Evolutionary conservation across 2,329 filamentous ascomycete species (phyloP).

Genomic region (Fusarium denticulatum): DNA sequence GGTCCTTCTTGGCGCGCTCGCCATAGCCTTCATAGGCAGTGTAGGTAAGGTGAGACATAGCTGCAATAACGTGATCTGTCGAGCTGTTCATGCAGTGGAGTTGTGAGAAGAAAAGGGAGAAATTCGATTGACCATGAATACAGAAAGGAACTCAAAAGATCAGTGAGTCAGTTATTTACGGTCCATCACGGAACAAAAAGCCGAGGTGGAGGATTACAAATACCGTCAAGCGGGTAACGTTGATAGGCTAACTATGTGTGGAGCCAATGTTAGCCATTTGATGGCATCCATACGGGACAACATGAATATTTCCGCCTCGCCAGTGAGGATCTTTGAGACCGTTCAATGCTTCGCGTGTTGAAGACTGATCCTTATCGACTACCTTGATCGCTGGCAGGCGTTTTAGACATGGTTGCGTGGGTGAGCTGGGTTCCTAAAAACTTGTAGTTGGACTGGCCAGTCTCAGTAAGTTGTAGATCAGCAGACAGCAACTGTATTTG

Average conservation of each 20-base stretch:
- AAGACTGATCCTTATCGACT: rapidly evolving
- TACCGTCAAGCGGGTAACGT: rapidly evolving
- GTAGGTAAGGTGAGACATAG: neutral
- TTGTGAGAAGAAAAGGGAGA: too few species aligned
- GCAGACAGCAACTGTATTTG: neutral
- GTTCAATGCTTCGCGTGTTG: rapidly evolving
- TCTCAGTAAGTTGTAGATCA: neutral
- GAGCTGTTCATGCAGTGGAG: rapidly evolving
- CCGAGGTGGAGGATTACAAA: neutral
- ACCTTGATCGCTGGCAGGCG: neutral
- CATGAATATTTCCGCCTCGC: neutral
- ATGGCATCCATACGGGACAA: neutral
- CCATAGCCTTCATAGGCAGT: neutral
- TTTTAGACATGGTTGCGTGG: neutral
- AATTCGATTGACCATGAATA: neutral
- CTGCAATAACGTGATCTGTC: rapidly evolving
- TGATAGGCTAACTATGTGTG: neutral
- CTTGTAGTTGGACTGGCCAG: neutral
- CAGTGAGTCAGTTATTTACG: neutral
- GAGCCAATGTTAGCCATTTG: neutral
- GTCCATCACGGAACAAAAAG: neutral
- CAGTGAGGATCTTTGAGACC: rapidly evolving
- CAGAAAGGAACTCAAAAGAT: neutral
- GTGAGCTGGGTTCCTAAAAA: rapidly evolving
- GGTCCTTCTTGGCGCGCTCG: neutral